phyloP scores from a whole-genome alignment of 805 yeast species.

The Phaffomyces thermotolerans region DNA sequence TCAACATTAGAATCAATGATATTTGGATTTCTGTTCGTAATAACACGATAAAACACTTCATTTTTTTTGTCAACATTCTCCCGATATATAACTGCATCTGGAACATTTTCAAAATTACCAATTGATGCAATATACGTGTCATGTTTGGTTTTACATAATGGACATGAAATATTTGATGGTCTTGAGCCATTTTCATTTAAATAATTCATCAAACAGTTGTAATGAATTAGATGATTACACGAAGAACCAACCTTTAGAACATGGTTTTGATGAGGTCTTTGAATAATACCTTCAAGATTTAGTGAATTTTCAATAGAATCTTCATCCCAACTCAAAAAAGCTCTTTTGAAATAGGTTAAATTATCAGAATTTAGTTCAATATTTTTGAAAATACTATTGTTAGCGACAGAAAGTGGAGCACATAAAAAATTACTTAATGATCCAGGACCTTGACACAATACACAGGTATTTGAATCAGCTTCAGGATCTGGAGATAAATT shows the following conservation, averaged over 20 bases:
- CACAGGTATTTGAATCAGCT: conserved; percentile 36
- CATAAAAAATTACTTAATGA: conserved; percentile 44
- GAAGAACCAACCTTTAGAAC: conserved; percentile 31
- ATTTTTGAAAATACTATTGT: conserved; percentile 24
- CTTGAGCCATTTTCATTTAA: conserved; percentile 52
- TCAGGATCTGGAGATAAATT: conserved; percentile 23
- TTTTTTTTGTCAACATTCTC: not conserved
- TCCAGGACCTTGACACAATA: conserved; percentile 51
- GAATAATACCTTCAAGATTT: conserved; percentile 25
- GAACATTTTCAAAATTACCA: conserved; percentile 12
- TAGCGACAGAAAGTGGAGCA: conserved; percentile 43
- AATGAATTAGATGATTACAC: conserved; percentile 94
- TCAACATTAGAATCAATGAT: not conserved
- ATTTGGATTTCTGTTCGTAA: not conserved
- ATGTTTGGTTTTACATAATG: conserved; percentile 81
- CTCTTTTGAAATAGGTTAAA: conserved; percentile 5
- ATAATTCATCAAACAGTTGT: conserved; percentile 63
- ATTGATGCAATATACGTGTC: conserved; percentile 64
- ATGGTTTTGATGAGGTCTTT: conserved; percentile 1
- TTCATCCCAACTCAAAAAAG: conserved; percentile 18
- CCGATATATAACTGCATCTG: not conserved
- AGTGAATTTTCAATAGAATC: conserved; percentile 14
- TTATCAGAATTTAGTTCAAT: conserved; percentile 9
- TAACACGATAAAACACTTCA: not conserved
- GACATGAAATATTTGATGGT: conserved; percentile 76